These are phyloP conservation scores for Cladorrhinum sp. DNA, from an alignment of 2,329 filamentous ascomycete species.

Conservation along the genomic window DNA sequence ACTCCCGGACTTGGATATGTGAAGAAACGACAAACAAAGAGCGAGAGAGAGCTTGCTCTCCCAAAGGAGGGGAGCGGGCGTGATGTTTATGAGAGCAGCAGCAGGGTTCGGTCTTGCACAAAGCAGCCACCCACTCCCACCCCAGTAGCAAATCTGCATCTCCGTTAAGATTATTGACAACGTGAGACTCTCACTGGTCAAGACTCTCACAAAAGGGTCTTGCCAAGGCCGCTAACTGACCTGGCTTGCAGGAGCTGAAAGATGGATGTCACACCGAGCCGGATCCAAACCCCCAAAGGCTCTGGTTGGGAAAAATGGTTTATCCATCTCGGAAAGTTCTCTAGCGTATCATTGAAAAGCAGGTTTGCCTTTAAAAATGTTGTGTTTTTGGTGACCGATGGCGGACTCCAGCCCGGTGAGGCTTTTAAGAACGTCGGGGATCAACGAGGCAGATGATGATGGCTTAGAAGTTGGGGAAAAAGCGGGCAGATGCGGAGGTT, in stretches of 20 bases:
- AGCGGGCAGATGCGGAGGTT: not conserved
- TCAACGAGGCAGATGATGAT: not conserved
- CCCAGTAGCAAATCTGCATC: not conserved
- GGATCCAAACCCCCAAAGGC: not conserved
- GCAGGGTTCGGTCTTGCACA: not conserved
- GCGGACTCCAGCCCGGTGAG: not conserved
- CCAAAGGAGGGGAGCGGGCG: not conserved
- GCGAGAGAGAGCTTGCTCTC: not conserved
- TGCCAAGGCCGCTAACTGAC: not conserved
- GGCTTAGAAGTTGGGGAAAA: not conserved
- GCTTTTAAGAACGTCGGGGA: no score
- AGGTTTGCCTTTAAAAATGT: not conserved
- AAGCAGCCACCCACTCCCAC: not conserved
- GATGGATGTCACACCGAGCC: not conserved
- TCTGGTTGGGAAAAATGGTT: not conserved
- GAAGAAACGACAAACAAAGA: not conserved
- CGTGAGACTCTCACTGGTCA: not conserved
- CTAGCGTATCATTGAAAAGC: not conserved
- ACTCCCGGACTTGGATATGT: not conserved
- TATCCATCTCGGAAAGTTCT: not conserved
- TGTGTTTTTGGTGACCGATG: not conserved
- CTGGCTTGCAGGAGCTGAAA: slow-evolving; percentile 1
- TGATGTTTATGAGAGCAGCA: not conserved
- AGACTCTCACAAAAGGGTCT: not conserved
- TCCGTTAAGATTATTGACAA: not conserved